Evolutionary conservation across 2,329 filamentous ascomycete genomes (phyloP), one percentile per base, ranked within the genome.

Genomic region (Stemphylium vesicarium): DNA sequence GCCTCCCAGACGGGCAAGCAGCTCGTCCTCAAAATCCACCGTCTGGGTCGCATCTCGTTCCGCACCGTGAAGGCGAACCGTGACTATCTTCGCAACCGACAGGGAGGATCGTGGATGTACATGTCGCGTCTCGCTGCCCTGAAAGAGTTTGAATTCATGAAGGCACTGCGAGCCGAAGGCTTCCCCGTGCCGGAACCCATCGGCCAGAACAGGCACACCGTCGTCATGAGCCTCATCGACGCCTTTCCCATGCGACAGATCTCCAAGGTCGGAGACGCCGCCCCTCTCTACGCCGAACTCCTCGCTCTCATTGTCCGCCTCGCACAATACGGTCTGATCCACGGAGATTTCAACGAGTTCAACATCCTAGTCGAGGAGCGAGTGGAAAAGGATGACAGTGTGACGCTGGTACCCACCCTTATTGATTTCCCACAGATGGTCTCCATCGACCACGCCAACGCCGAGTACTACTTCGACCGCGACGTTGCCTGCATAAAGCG

Each of bases 391-490:
- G 66, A 72, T 12, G 72, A 71, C 39, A 59, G 66, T 12, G 50
- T 90, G 49, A 82, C 76, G 31, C 79, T 96, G 22, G 86, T 85
- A 6, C 95, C 95, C 0, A 85, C 97, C 49, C 80, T 99, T 40
- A 99, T 99, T 68, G 96, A 99, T 78, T 99, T 99, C 71, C 95
- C 95, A 0, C 95, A 99, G 74, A 98, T 97, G 89, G 87, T 99
- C 2, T 98, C 94, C 1, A 92, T 96, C 73, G 92, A 96, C 65
- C 95, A 99, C 72, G 78, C 82, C 32, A 97, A 99, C 70, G 96
- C 95, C 15, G 90, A 96, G 72, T 96, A 93, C 85, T 98, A 99
- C 77, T 99, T 99, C 75, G 91, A 98, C 73, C 88, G 95, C 60
- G 95, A 99, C 68, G 93, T 99, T 12, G 87, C 91, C 60, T 99